These are phyloP conservation scores for Herpotrichia juniperi DNA, from an alignment of 2,329 filamentous ascomycete genomes.

Conservation along the genomic window DNA sequence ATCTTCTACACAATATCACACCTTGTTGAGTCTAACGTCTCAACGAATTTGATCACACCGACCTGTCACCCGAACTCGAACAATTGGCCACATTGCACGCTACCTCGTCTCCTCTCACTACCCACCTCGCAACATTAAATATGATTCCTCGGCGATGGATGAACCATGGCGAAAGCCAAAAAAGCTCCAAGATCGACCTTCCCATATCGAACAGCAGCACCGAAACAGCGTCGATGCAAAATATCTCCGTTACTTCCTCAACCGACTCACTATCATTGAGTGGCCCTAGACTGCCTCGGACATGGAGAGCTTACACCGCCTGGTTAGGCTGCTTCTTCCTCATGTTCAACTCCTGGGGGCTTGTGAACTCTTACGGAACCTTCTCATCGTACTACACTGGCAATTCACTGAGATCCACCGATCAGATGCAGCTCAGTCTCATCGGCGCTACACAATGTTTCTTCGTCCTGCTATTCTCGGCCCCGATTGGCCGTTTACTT, in stretches of 20 bases:
- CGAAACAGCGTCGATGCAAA: slow-evolving; percentile 29
- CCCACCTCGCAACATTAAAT: background rate
- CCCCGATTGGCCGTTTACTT: slow-evolving; percentile 54
- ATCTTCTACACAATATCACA: background rate
- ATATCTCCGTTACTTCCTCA: slow-evolving; percentile 21
- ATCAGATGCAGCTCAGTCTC: slow-evolving; percentile 52
- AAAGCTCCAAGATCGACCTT: slow-evolving; percentile 25
- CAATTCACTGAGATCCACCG: slow-evolving; percentile 47
- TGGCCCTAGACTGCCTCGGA: slow-evolving; percentile 52
- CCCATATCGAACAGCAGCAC: slow-evolving; percentile 31
- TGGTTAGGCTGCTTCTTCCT: slow-evolving; percentile 57
- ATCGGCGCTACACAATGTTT: slow-evolving; percentile 57
- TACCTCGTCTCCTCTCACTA: background rate
- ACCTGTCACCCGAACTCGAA: background rate
- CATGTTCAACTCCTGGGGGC: slow-evolving; percentile 58
- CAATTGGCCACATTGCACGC: no score
- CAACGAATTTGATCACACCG: background rate
- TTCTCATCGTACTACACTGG: slow-evolving; percentile 58
- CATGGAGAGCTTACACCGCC: slow-evolving; percentile 52
- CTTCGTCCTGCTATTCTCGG: slow-evolving; percentile 53
- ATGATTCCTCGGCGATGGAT: slow-evolving; percentile 6
- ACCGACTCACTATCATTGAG: slow-evolving; percentile 17
- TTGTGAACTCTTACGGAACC: slow-evolving; percentile 58
- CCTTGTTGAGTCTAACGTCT: background rate
- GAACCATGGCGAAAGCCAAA: slow-evolving; percentile 21